Evolutionary conservation across 169 alveolate genomes (phyloP).

Genomic region (Blepharisma undulans): DNA sequence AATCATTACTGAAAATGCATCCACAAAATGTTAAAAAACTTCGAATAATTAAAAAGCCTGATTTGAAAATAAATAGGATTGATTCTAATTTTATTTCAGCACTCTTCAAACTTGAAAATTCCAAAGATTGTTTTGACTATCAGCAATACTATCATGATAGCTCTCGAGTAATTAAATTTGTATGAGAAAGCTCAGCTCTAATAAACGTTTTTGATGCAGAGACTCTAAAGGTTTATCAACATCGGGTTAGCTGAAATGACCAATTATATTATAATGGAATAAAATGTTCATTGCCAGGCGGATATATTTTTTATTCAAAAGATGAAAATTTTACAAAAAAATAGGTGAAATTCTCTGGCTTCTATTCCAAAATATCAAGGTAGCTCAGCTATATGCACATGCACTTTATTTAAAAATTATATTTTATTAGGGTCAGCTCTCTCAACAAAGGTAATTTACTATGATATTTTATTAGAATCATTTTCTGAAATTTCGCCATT

Average conservation of each 20-base stretch:
- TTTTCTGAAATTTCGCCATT: background rate
- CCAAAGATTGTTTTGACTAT: background rate
- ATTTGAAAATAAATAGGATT: background rate
- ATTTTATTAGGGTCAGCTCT: background rate
- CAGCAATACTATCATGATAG: background rate
- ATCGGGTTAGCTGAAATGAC: background rate
- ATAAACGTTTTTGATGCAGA: background rate
- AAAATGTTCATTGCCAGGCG: background rate
- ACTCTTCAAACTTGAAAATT: background rate
- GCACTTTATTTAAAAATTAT: background rate
- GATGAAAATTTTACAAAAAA: too few relatives aligned
- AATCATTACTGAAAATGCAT: background rate
- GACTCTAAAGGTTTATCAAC: background rate
- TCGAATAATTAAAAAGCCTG: background rate
- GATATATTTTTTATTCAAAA: background rate
- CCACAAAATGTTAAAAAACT: background rate
- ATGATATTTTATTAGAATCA: background rate
- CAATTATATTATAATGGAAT: background rate
- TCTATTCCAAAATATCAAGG: too few relatives aligned
- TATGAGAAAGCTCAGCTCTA: background rate
- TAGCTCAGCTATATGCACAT: too few relatives aligned
- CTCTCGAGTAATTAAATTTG: background rate
- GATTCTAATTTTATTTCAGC: background rate
- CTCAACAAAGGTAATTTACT: background rate
- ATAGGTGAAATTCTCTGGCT: too few relatives aligned